Percentiles rank a stretch among this genome's conserved stretches.
These are phyloP conservation scores for Cicer judaicum DNA, from an alignment of 306 rosid genomes.

Conservation along the genomic window DNA sequence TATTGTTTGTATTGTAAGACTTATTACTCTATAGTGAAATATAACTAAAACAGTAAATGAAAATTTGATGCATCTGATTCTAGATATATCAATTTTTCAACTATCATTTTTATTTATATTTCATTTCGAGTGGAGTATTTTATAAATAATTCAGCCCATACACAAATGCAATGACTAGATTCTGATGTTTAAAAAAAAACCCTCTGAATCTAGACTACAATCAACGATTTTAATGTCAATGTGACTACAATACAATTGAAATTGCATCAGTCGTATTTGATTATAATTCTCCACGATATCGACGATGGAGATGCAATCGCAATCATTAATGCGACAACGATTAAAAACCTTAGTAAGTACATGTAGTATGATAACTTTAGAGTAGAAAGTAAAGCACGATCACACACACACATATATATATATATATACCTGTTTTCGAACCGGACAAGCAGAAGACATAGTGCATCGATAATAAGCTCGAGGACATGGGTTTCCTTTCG, in stretches of 20 bases:
- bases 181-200: background rate
- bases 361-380: background rate
- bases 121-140: no score
- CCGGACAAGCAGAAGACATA: slow-evolving; percentile 81
- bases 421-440: slow-evolving; percentile 70
- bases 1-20: no score
- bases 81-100: no score
- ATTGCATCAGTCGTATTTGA: background rate
- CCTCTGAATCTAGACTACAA: background rate
- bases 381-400: background rate
- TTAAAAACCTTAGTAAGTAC: background rate
- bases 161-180: background rate
- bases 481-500: slow-evolving; percentile 91
- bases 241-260: background rate
- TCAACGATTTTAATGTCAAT: background rate
- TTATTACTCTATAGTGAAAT: no score
- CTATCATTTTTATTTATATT: no score
- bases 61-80: no score
- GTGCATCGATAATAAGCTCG: slow-evolving; percentile 91
- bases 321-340: background rate
- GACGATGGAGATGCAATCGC: background rate
- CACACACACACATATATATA: slow-evolving; percentile 34
- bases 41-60: no score
- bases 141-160: background rate
- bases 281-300: background rate